phyloP scores from a whole-genome alignment of 2,329 filamentous ascomycete species.

The Microsporum canis region DNA sequence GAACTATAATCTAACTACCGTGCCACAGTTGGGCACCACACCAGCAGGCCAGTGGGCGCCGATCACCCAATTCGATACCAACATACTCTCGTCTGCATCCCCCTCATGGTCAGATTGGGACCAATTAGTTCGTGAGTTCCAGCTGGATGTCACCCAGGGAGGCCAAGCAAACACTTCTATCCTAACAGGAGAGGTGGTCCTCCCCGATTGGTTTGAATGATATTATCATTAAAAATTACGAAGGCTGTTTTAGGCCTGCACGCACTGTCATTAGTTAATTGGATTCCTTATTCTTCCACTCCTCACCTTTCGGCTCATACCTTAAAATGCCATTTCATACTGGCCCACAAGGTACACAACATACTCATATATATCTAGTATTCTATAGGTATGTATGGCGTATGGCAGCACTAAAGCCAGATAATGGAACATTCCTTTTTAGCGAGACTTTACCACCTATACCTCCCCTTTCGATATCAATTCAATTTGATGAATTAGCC shows the following conservation, averaged over 20 bases:
- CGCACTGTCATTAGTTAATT: neutral
- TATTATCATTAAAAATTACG: neutral
- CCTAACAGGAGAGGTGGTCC: neutral
- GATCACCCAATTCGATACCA: neutral
- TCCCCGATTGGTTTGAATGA: constrained; percentile 13
- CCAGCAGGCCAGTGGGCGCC: neutral
- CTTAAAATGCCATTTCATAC: neutral
- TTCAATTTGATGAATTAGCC: neutral
- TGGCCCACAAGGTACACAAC: neutral
- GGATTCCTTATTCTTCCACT: neutral
- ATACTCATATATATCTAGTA: neutral
- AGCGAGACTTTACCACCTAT: neutral
- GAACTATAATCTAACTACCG: neutral
- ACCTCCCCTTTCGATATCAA: neutral
- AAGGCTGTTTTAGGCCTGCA: neutral
- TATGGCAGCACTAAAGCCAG: too few species aligned
- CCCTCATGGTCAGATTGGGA: constrained; percentile 15
- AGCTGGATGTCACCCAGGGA: constrained; percentile 11
- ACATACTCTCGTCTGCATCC: neutral
- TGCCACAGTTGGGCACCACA: neutral
- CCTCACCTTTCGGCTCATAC: neutral
- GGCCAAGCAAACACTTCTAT: neutral
- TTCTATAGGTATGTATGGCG: neutral
- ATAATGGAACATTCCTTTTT: neutral
- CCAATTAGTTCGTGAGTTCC: constrained; percentile 14